A percentile compares a stretch with the other conserved stretches of the same genome.
Conservation (phyloP, 306 rosid species). For the Quercus variabilis region DNA sequence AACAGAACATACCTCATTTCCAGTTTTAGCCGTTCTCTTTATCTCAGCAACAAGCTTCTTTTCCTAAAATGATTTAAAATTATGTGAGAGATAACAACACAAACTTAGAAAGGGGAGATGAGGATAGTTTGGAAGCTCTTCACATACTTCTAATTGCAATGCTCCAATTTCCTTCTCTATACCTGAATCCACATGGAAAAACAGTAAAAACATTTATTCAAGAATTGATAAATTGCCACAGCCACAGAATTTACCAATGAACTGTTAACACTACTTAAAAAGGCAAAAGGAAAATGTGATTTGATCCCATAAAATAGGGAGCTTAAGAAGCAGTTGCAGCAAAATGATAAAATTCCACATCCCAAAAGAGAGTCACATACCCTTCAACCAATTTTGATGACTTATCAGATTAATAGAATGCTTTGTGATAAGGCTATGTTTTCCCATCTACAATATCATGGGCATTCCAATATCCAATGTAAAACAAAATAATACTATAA, state of each 20-base stretch:
- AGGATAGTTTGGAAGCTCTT: conserved; percentile 9
- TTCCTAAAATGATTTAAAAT: conserved; percentile 52
- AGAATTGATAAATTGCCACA: background rate
- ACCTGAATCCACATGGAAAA: conserved; percentile 43
- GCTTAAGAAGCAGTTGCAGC: background rate
- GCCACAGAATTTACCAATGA: background rate
- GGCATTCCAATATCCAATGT: background rate
- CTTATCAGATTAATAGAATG: background rate
- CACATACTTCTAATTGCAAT: conserved; percentile 80
- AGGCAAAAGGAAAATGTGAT: background rate
- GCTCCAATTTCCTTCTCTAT: conserved; percentile 94
- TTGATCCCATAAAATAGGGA: background rate
- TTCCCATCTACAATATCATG: background rate
- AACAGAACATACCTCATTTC: conserved; percentile 68
- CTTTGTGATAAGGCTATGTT: background rate
- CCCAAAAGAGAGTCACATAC: background rate
- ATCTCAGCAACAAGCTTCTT: conserved; percentile 91
- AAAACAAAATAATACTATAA: background rate
- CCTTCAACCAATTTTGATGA: background rate
- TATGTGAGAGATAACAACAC: conserved; percentile 24
- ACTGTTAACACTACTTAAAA: background rate
- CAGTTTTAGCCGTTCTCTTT: conserved; percentile 95
- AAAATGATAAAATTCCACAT: background rate
- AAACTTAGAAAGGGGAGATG: background rate
- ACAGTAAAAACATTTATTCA: background rate